These are phyloP conservation scores for Hordeum vulgare DNA, from an alignment of 176 grass and related monocot genomes.

Conservation along the genomic window MorexV3_pseudomolecules_assembly NC_058520.1:105667038-105667537, in stretches of 20 bases:
- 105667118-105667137: neutral
- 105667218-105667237: neutral
- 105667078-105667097: neutral
- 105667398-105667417: neutral
- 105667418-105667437: neutral
- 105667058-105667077: neutral
- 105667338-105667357: neutral
- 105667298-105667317: neutral
- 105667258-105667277: neutral
- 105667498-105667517: constrained; percentile 1
- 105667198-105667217: neutral
- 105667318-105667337: neutral
- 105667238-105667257: neutral
- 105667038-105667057: neutral
- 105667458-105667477: neutral
- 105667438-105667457: neutral
- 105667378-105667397: neutral
- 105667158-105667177: neutral
- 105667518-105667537: neutral
- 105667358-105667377: neutral
- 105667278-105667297: neutral
- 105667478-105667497: neutral
- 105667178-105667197: neutral
- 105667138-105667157: neutral
- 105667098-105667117: neutral